phyloP scores from a whole-genome alignment of 2,329 filamentous ascomycete species.

The Canariomyces notabilis region DNA sequence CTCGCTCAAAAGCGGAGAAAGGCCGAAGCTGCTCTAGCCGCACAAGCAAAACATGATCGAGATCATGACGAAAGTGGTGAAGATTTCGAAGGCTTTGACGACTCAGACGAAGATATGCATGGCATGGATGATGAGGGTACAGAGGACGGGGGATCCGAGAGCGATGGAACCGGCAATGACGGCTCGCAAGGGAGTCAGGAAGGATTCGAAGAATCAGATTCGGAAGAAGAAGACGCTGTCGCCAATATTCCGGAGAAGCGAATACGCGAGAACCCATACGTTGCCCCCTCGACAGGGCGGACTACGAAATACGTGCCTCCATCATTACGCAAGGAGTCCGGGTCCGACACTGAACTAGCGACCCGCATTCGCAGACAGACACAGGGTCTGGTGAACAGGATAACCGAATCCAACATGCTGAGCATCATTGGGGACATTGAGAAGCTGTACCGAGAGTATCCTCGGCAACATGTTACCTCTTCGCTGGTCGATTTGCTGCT shows the following conservation, averaged over 20 bases:
- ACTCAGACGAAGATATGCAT: slow-evolving; percentile 26
- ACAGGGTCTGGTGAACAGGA: slow-evolving; percentile 84
- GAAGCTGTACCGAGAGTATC: slow-evolving; percentile 74
- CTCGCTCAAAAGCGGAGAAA: slow-evolving; percentile 53
- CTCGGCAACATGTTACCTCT: slow-evolving; percentile 83
- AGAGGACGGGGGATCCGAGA: slow-evolving; percentile 25
- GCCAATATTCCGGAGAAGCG: slow-evolving; percentile 36
- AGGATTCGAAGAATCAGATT: slow-evolving; percentile 16
- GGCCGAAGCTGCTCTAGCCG: slow-evolving; percentile 26
- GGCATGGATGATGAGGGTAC: slow-evolving; percentile 28
- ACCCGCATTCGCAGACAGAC: slow-evolving; percentile 70
- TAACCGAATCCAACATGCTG: slow-evolving; percentile 85
- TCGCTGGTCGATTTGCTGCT: slow-evolving; percentile 73
- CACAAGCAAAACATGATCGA: background rate
- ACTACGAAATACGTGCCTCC: slow-evolving; percentile 82
- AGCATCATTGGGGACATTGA: slow-evolving; percentile 80
- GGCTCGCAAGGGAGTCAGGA: slow-evolving; percentile 28
- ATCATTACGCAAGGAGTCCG: slow-evolving; percentile 62
- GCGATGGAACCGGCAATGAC: slow-evolving; percentile 31
- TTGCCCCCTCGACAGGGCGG: slow-evolving; percentile 57
- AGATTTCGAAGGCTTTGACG: slow-evolving; percentile 22
- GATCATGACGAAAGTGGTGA: slow-evolving; percentile 22
- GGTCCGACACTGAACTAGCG: slow-evolving; percentile 61
- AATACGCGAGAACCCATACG: slow-evolving; percentile 78
- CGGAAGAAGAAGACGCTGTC: slow-evolving; percentile 8